Evolutionary conservation across 352 stramenopile genomes (phyloP).

Genomic region (Pythium dissotocum): DNA sequence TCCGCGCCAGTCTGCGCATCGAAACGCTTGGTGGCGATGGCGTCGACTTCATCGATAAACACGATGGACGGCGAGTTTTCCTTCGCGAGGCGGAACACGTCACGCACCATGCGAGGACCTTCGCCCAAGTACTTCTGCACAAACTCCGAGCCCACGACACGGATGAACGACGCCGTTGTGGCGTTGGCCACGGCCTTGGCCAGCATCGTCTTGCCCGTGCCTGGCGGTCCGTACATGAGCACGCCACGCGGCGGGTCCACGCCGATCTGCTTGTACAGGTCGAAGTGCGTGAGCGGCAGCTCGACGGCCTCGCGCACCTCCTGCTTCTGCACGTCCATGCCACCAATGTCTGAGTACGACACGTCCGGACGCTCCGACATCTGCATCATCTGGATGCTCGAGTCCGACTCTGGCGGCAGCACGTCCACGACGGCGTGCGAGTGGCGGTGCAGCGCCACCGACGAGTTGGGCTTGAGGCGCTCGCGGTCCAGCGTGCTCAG

Average conservation of each 20-base stretch:
- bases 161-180: conserved; percentile 99
- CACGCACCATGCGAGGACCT: conserved; percentile 99
- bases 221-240: conserved; percentile 96
- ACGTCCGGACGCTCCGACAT: conserved; percentile 99
- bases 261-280: conserved; percentile 99
- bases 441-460: conserved; percentile 97
- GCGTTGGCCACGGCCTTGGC: conserved; percentile 99
- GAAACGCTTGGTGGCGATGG: conserved; percentile 99
- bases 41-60: conserved; percentile 99
- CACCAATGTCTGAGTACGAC: conserved; percentile 96
- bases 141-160: conserved; percentile 97
- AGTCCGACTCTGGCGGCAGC: conserved; percentile 98
- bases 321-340: conserved; percentile 99
- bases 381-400: conserved; percentile 98
- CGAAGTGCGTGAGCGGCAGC: conserved; percentile 98
- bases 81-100: conserved; percentile 99
- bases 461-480: conserved; percentile 98
- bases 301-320: conserved; percentile 99
- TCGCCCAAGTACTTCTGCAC: conserved; percentile 99
- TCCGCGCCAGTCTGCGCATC: conserved; percentile 98
- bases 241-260: conserved; percentile 99
- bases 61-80: conserved; percentile 99
- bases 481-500: conserved; percentile 98
- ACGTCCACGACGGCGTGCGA: conserved; percentile 99
- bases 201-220: conserved; percentile 99